A percentile compares a stretch with the other conserved stretches of the same genome.
phyloP scores from a whole-genome alignment of 768 basidiomycete genomes.

The Lenzites betulinus region DNA sequence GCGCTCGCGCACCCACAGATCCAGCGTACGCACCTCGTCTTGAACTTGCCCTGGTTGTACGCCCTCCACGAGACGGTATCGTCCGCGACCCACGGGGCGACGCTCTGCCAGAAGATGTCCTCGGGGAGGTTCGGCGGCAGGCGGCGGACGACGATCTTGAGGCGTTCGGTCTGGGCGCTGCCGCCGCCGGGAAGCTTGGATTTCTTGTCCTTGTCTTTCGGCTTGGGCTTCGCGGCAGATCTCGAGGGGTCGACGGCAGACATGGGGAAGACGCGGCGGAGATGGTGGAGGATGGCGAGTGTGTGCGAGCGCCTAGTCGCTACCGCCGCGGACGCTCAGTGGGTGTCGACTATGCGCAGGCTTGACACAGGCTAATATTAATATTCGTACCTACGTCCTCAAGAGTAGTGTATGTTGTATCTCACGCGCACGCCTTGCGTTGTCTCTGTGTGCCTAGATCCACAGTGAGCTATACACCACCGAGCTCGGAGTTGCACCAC shows the following conservation, averaged over 20 bases:
- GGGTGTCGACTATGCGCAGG: too few relatives aligned
- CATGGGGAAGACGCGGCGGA: neutral
- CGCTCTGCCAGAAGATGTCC: conserved; percentile 91
- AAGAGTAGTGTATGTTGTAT: too few relatives aligned
- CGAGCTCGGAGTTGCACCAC: too few relatives aligned
- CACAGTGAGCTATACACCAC: too few relatives aligned
- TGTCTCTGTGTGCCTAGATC: too few relatives aligned
- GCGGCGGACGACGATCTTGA: conserved; percentile 87
- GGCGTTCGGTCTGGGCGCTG: conserved; percentile 48
- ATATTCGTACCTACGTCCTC: too few relatives aligned
- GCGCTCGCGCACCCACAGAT: neutral
- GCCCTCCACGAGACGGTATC: conserved; percentile 69
- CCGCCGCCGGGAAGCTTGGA: conserved; percentile 12
- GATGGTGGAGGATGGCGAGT: neutral
- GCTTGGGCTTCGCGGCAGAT: neutral
- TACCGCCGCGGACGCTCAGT: too few relatives aligned
- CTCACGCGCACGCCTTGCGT: too few relatives aligned
- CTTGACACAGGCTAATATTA: too few relatives aligned
- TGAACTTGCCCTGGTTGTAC: conserved; percentile 62
- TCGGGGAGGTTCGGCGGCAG: conserved; percentile 93
- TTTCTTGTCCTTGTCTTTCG: conserved; percentile 24
- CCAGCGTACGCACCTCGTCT: neutral
- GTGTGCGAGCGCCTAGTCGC: too few relatives aligned
- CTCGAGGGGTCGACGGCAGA: neutral
- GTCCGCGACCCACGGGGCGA: conserved; percentile 81